Conservation (phyloP, 106 monocot species). For the Dioscorea dumetorum region DNA sequence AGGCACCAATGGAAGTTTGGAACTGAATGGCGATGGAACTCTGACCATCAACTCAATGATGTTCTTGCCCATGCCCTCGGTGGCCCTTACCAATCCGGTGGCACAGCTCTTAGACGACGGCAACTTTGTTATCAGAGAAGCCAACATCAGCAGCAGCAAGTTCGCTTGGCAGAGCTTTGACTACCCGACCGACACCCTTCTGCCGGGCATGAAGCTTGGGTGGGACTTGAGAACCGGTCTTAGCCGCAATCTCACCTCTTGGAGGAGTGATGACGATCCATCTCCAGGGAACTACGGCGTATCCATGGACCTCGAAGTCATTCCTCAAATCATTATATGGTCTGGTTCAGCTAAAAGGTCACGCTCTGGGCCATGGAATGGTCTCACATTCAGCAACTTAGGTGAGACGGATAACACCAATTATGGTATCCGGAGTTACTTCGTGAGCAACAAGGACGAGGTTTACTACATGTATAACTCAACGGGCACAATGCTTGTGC, state of each 20-base stretch:
- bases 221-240: slow-evolving; percentile 4
- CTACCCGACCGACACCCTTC: slow-evolving; percentile 24
- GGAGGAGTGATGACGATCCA: slow-evolving; percentile 36
- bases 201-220: slow-evolving; percentile 40
- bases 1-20: too few species aligned
- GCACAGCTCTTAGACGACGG: too few species aligned
- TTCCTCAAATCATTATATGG: slow-evolving; percentile 30
- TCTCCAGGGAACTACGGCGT: slow-evolving; percentile 29
- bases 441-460: neutral
- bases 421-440: neutral
- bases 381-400: slow-evolving; percentile 22
- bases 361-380: slow-evolving; percentile 43
- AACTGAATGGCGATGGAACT: too few species aligned
- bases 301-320: slow-evolving; percentile 17
- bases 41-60: too few species aligned
- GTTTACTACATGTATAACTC: neutral
- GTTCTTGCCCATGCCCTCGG: too few species aligned
- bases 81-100: too few species aligned
- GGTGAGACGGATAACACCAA: neutral
- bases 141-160: too few species aligned
- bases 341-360: slow-evolving; percentile 3
- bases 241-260: slow-evolving; percentile 31
- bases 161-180: too few species aligned
- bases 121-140: too few species aligned
- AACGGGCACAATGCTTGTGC: neutral